Base-by-base conservation (phyloP, 2,329 filamentous ascomycete genomes). In the Chrysosporium keratinophilum region DNA sequence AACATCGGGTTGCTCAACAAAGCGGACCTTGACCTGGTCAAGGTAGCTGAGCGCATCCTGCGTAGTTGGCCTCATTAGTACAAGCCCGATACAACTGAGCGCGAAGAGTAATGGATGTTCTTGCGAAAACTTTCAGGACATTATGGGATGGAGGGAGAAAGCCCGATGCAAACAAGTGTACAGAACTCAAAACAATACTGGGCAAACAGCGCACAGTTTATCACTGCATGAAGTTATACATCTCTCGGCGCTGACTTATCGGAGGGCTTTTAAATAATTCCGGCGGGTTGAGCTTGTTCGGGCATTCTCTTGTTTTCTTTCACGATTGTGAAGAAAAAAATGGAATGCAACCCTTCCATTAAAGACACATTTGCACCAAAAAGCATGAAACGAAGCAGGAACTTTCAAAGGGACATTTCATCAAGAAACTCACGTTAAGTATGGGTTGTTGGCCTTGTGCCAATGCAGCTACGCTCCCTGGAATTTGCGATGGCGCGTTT, bases 21-120 rank as follows among this genome's bases (percentile, higher is more conserved):
- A 98, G 65, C 95, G 90, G 28, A 97, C 90, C 71, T 98, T 98
- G 59, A 98, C 93, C 70, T 97, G 93, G 66, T 98, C 93, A 20
- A 98, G 80, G 66, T 98, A 98, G 64, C 89, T 96, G 43, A 98
- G 78, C 33, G 93, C 93, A 71, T 87, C 84, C 78, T 82, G 64
- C 65, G 82, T 76, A 76, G 19, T 81, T 44, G 45, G 61, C 47
- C 37, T 43, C 46, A 60, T 62, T 55, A 63, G 58, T 23, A 56
- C 39, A 34, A 57, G 57, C 39, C n/a, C 7, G 2, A 35, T 15
- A 35, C 12, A 19, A 14, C 43, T 17, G 41, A 37, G 11, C 40
- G 44, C 39, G 47, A 43, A n/a, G 46, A 44, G 34, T 48, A 49
- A 15, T 33, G n/a, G n/a, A 35, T 33, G 5, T 33, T 34, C 20